Evolutionary conservation across 352 stramenopile genomes (phyloP).

Genomic region (Globisporangium heterothallicum): DNA sequence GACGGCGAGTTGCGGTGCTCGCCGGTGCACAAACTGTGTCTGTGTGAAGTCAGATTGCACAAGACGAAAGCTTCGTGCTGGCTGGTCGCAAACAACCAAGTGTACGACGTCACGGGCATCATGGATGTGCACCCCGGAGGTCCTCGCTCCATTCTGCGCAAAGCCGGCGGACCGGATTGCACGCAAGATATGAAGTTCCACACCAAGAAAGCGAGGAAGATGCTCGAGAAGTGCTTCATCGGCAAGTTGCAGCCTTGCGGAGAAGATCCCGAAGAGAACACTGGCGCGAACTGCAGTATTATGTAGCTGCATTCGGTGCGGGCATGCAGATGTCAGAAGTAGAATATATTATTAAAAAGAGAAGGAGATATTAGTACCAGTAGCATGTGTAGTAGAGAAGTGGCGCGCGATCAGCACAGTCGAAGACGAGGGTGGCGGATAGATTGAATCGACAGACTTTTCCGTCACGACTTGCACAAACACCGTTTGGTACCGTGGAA

Average conservation of each 20-base stretch:
- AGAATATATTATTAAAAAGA: background rate
- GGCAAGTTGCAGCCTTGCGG: constrained; percentile 67
- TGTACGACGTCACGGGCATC: constrained; percentile 85
- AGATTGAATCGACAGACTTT: too few relatives aligned
- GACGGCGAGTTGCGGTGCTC: constrained; percentile 40
- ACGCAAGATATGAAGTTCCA: constrained; percentile 81
- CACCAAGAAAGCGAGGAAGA: constrained; percentile 64
- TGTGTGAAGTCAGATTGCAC: constrained; percentile 82
- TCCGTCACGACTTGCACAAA: too few relatives aligned
- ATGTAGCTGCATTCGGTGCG: too few relatives aligned
- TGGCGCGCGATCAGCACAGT: too few relatives aligned
- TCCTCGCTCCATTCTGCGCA: constrained; percentile 71
- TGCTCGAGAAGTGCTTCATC: constrained; percentile 80
- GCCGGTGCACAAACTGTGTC: constrained; percentile 58
- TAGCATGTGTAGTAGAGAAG: too few relatives aligned
- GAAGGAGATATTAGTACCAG: too few relatives aligned
- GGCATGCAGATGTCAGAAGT: too few relatives aligned
- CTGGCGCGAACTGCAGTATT: constrained; percentile 52
- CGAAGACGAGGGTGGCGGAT: too few relatives aligned
- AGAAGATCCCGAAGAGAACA: constrained; percentile 26
- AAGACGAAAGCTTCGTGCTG: constrained; percentile 90
- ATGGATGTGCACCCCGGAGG: constrained; percentile 72
- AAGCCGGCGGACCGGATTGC: constrained; percentile 71
- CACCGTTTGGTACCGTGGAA: too few relatives aligned
- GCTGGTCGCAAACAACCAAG: constrained; percentile 88